Conservation (phyloP, 169 alveolate genomes). For the Eimeria maxima region DNA sequence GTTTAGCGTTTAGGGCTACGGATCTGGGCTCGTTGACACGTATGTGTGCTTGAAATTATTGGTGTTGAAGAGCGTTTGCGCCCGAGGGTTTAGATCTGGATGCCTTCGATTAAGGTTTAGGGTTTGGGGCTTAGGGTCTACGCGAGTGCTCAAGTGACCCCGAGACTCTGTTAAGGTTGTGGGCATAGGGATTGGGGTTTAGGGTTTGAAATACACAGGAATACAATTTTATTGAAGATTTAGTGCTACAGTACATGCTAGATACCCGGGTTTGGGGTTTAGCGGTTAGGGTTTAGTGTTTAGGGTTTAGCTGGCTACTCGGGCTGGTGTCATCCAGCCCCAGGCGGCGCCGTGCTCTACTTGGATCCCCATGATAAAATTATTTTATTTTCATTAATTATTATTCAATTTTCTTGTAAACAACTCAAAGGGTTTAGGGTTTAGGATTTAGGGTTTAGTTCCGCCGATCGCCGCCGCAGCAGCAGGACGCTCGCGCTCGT, state of each 20-base stretch:
- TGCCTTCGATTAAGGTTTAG: too few species aligned
- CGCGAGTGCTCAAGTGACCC: too few species aligned
- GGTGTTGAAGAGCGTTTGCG: too few species aligned
- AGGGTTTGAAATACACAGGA: too few species aligned
- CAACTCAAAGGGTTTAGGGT: neutral
- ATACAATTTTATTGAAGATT: too few species aligned
- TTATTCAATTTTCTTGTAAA: neutral
- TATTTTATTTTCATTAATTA: neutral
- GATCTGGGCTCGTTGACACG: too few species aligned
- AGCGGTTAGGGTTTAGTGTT: neutral
- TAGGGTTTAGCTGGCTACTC: conserved; percentile 14
- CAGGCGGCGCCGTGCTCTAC: neutral
- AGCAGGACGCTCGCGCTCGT: neutral
- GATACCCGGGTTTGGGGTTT: neutral
- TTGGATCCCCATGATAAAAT: neutral
- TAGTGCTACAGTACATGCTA: neutral
- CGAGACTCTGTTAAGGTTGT: too few species aligned
- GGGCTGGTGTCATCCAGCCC: conserved; percentile 30
- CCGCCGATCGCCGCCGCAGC: neutral
- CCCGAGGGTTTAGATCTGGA: too few species aligned
- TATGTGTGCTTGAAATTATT: too few species aligned
- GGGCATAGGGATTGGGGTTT: too few species aligned
- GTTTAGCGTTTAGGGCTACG: too few species aligned
- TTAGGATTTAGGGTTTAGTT: neutral
- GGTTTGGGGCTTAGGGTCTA: too few species aligned